These are phyloP conservation scores for Colletotrichum lini DNA, from an alignment of 2,329 filamentous ascomycete genomes.

Conservation along the genomic window DNA sequence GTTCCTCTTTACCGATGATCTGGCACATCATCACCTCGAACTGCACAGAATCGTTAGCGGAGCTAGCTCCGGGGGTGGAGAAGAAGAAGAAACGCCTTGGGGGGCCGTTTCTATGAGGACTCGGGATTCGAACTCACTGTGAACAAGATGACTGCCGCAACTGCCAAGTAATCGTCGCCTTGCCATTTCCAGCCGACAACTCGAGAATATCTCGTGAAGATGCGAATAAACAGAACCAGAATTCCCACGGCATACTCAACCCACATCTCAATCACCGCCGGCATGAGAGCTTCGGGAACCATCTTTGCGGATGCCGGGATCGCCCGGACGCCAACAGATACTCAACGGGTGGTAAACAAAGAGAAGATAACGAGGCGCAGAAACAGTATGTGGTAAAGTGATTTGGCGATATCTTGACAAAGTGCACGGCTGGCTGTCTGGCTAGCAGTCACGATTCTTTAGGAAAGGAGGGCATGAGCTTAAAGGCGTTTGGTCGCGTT, in stretches of 20 bases:
- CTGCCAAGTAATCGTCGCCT: conserved; percentile 31
- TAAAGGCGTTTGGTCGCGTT: neutral
- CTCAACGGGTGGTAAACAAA: neutral
- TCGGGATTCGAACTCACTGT: conserved; percentile 18
- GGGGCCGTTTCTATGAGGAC: neutral
- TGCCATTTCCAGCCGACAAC: conserved; percentile 34
- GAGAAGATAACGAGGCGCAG: neutral
- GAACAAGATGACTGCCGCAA: conserved; percentile 31
- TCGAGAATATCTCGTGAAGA: conserved; percentile 26
- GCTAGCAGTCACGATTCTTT: neutral
- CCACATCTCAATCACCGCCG: conserved; percentile 39
- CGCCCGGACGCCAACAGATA: neutral
- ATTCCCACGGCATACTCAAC: conserved; percentile 35
- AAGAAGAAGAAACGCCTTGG: neutral
- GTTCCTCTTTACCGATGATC: conserved; percentile 19
- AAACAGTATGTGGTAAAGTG: neutral
- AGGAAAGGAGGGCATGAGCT: neutral
- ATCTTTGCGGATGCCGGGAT: conserved; percentile 20
- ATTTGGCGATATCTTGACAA: no score
- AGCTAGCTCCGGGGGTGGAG: neutral
- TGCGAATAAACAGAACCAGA: conserved; percentile 26
- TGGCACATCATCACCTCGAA: conserved; percentile 40
- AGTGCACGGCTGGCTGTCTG: no score
- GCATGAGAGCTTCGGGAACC: conserved; percentile 25
- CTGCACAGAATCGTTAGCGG: conserved; percentile 14